Conservation (phyloP, 225 moss, liverwort and hornwort genomes). For the Climacium dendroides region DNA sequence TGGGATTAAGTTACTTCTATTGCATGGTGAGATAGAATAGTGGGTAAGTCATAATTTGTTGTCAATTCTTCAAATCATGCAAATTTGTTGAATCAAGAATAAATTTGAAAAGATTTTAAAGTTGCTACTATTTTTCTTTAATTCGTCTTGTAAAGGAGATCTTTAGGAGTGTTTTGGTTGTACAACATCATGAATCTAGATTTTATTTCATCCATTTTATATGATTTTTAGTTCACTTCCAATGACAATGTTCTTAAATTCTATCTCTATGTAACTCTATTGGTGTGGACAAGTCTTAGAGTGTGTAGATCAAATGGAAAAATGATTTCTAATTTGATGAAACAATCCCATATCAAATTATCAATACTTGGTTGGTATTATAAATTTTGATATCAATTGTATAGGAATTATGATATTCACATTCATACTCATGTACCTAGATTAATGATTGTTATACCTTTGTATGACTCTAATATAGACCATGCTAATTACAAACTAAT, state of each 20-base stretch:
- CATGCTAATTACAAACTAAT: neutral
- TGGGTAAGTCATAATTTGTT: neutral
- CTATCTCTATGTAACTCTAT: neutral
- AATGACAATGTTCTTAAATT: neutral
- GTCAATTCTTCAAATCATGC: neutral
- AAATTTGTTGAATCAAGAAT: neutral
- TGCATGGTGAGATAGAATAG: neutral
- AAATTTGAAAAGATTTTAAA: neutral
- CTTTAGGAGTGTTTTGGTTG: neutral
- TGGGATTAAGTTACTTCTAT: neutral
- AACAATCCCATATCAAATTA: rapidly evolving
- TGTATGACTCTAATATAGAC: neutral
- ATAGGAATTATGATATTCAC: neutral
- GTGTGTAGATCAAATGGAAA: neutral
- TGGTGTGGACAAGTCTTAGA: neutral
- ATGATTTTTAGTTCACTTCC: neutral
- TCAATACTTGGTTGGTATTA: neutral
- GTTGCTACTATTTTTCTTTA: neutral
- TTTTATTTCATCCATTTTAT: neutral
- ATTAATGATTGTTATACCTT: neutral
- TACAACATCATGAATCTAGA: neutral
- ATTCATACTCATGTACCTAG: neutral
- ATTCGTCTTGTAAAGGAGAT: neutral
- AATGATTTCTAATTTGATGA: neutral
- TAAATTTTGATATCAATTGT: neutral